Evolutionary conservation across 2,329 filamentous ascomycete genomes (phyloP), one percentile per base, ranked within the genome.

Genomic region (Penicillium sp.): DNA sequence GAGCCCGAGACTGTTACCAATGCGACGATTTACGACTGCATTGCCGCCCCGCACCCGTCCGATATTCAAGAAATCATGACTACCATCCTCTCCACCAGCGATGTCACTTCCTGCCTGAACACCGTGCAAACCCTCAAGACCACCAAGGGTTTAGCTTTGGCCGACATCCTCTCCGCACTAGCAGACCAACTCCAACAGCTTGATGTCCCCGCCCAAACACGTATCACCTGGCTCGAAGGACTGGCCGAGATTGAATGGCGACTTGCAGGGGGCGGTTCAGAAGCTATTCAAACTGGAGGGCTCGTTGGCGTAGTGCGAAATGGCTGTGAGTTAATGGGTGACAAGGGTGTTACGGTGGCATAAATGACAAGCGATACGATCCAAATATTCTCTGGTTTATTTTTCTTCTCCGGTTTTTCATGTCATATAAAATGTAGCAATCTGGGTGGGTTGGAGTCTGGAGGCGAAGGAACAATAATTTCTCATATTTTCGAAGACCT

Each of bases 1-100:
- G 76, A 84, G 48, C 79, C 88, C 35, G 91, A 97, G 52, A 80
- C 88, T 58, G 95, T 96, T 58, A 95, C 87, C 32, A 86, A 95
- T 66, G 88, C 87, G 19, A 84, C 83, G 7, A 97, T 98, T 64
- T 98, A 96, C 76, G 90, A 89, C 69, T 98, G 93, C 70, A 95
- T 98, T 64, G 93, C 93, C 8, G 91, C 91, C 2, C 93, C 93
- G 4, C 90, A 94, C 58, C 93, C 93, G 0, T 82, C 84, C 22
- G 91, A 95, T 61, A 88, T 97, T 63, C 78, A 81, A 57, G 82
- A 86, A 60, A 97, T 98, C 47, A 77, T 90, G 57, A 79, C 85
- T 57, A 95, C 88, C 0, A 77, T 98, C 29, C 79, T 97, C 26
- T 83, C 80, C 48, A 96, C 87, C 2, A 80, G 82, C 47, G 91